Evolutionary conservation across 192 early-diverging fungal species (phyloP), one percentile per base, ranked within the genome.

Genomic region (Coemansia nantahalensis): DNA sequence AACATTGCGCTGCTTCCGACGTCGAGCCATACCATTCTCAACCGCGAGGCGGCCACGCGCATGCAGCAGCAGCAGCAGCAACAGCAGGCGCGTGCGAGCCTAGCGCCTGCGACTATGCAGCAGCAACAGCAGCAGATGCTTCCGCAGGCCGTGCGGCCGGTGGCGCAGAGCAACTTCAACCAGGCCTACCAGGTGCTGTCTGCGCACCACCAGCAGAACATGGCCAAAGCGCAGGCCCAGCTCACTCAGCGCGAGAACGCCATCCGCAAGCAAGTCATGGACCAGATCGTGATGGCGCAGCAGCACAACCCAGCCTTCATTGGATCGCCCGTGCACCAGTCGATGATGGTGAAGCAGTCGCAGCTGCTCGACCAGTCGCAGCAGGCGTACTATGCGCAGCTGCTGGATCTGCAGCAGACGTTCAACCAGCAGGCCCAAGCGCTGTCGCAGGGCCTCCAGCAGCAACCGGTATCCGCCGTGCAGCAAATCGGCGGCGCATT

Each of bases 291-390:
- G 16, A 34, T 48, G 2, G 17, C 52, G n/a, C 71, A 75, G 56
- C 64, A 75, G 44, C 64, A 63, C 23, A 67, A 75, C 24, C 60
- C 59, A 14, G 19, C 26, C 45, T 75, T 62, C 43, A 48, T 63
- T 4, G 56, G 65, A 18, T 75, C 71, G 21, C 45, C 46, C 2
- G 38, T 57, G 46, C 55, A 68, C 39, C 71, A 75, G 39, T 24
- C 48, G 42, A 26, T 75, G 38, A 32, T 75, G 45, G 55, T 59
- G 40, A 64, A 75, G 48, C 65, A 75, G 59, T 35, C 71, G 6
- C 71, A 75, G 47, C 21, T 67, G 38, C 45, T 67, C 17, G 63
- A 75, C 44, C 64, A 65, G 21, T 41, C 48, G 17, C 71, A 75
- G 44, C 51, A 67, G 42, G 48, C 46, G 11, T 75, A 51, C 18